These are phyloP conservation scores for Trametes hirsuta DNA, from an alignment of 1,284 basidiomycete genomes.

Conservation along the genomic window DNA sequence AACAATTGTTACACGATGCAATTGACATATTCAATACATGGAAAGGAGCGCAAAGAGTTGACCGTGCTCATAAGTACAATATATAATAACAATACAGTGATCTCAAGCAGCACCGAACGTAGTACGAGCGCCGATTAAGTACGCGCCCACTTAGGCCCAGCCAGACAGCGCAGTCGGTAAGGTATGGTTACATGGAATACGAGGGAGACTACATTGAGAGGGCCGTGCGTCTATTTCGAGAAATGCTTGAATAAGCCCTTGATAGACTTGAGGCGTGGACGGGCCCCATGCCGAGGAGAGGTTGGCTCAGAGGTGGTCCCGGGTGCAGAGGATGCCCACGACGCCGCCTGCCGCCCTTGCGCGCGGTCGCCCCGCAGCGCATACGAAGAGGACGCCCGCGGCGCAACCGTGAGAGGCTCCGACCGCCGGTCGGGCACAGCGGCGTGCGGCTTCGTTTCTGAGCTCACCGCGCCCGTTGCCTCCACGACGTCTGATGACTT, in stretches of 20 bases:
- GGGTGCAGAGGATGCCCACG: conserved; percentile 2
- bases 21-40: too few species aligned
- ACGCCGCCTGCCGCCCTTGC: conserved; percentile 1
- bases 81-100: too few species aligned
- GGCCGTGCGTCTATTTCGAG: conserved; percentile 13
- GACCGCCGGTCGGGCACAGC: conserved; percentile 9
- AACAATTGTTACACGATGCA: too few species aligned
- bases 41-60: too few species aligned
- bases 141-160: too few species aligned
- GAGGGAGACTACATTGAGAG: not conserved
- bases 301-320: conserved; percentile 20
- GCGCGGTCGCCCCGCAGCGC: conserved; percentile 1
- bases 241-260: conserved; percentile 26
- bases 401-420: conserved; percentile 10
- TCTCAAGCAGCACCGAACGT: too few species aligned
- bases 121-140: too few species aligned
- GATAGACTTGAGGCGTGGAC: conserved; percentile 22
- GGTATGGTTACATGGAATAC: too few species aligned
- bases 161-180: too few species aligned
- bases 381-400: conserved; percentile 2
- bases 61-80: too few species aligned
- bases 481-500: conserved; percentile 4
- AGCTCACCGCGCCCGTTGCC: not conserved
- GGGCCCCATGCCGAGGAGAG: conserved; percentile 13
- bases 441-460: not conserved